Evolutionary conservation across 2,329 filamentous ascomycete species (phyloP), one percentile per base, ranked within the genome.

Genomic region (Scedosporium boydii): DNA sequence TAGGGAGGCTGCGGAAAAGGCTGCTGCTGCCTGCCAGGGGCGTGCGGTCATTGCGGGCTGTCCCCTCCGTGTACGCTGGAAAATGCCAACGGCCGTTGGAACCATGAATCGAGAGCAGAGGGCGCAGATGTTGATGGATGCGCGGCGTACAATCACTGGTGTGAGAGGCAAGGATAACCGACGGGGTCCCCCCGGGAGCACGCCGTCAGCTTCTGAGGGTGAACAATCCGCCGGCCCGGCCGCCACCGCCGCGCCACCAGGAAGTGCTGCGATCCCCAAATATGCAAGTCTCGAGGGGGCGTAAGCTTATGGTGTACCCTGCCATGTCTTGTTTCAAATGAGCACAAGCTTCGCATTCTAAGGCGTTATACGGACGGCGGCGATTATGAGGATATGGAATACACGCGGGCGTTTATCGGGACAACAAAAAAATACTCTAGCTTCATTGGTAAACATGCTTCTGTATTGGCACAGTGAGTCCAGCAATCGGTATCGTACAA

Each of bases 11-110:
- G 95, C 96, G 0, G 95, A 99, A 76, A 87, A 83, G 63, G 96
- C 96, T 0, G 91, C 95, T 0, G 85, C 86, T 41, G 85, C 90
- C 21, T 93, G 91, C 68, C 89, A 96, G 73, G 95, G 96, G 5
- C 89, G 89, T 65, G 91, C 92, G 0, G 85, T 98, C 6, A 90
- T 99, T 69, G 87, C 92, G 42, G 95, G 95, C 3, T 97, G 93
- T 69, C 95, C 95, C 0, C 75, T 99, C 64, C 82, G 93, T 38
- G 87, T 99, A 18, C 87, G 92, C 66, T 99, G 95, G 95, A 93
- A 93, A 16, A 88, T 90, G 71, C 93, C 96, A 16, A 95, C 92
- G 77, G 89, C 93, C 1, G 82, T 99, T 62, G 95, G 96, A 63
- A 96, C 86, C 26, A 89, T 98, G 86, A 90, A 96, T 66, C 88